Conservation (phyloP, 331 rosid species). For the Arachis monticola region DNA sequence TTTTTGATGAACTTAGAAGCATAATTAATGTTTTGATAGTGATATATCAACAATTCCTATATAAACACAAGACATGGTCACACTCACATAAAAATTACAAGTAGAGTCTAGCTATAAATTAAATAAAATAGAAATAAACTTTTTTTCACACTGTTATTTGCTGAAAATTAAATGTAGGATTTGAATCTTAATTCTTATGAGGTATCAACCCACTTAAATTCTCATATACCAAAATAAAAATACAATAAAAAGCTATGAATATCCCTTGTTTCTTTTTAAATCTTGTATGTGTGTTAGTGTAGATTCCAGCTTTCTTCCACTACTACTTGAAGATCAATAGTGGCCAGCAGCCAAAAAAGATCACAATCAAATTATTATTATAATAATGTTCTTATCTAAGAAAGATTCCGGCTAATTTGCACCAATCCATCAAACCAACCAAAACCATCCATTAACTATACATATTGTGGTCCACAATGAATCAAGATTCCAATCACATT, state of each 20-base stretch:
- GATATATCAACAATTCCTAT: too few species aligned
- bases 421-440: neutral
- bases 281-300: neutral
- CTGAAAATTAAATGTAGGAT: too few species aligned
- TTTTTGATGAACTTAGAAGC: too few species aligned
- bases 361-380: constrained; percentile 21
- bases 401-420: constrained; percentile 31
- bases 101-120: too few species aligned
- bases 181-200: neutral
- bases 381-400: neutral
- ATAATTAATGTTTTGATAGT: too few species aligned
- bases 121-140: too few species aligned
- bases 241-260: too few species aligned
- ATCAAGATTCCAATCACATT: constrained; percentile 28
- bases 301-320: constrained; percentile 54
- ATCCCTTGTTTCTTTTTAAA: neutral
- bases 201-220: too few species aligned
- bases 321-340: constrained; percentile 25
- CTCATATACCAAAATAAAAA: too few species aligned
- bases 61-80: too few species aligned
- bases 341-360: constrained; percentile 33
- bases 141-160: too few species aligned
- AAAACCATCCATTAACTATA: neutral
- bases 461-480: constrained; percentile 38
- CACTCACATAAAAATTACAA: too few species aligned